Base-by-base conservation (phyloP, 2,329 filamentous ascomycete species). In the Cladophialophora carrionii region DNA sequence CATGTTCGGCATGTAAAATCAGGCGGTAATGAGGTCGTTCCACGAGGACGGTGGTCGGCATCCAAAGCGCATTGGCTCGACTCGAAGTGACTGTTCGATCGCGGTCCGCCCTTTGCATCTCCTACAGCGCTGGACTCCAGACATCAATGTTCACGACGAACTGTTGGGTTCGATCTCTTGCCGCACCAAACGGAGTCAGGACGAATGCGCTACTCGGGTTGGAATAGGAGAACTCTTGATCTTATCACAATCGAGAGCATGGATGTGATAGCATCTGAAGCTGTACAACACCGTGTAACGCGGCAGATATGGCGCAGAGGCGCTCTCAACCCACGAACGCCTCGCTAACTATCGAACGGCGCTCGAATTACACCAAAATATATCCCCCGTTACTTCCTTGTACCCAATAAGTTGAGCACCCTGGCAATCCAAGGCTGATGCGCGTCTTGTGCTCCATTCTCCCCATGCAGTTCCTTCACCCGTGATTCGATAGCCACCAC, bases 401-500 rank as follows among this genome's bases (percentile, higher is more conserved):
- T 55, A 26, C 59, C 57, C 60, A 66, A 48, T 41, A 67, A 61
- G 24, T 59, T 68, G 14, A 69, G 48, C 29, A 69, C 10, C 46
- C 63, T 56, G 43, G 63, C 65, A 55, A 67, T 48, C 67, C 67
- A 69, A 1, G 67, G 49, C 22, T 32, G 34, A 41, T 32, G 26
- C 34, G 64, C 8, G 52, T 46, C 14, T 58, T 48, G 24, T 12
- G 20, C 46, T 31, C 55, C 54, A 56, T 61, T 7, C 90, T 87
- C 85, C 14, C 74, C 74, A 73, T 90, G 85, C 34, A 92, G 76
- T 70, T 87, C 84, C 48, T 85, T 82, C 0, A 89, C 85, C 46
- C 87, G 80, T 48, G 77, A 82, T 80, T 90, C 91, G 56, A 91
- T 84, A 61, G 91, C 88, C 53, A 84, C 80, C 1, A 95, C 90